Percentiles rank a stretch among this genome's conserved stretches.
These are phyloP conservation scores for Dendryphion nanum DNA, from an alignment of 2,329 filamentous ascomycete species.

Conservation along the genomic window DNA sequence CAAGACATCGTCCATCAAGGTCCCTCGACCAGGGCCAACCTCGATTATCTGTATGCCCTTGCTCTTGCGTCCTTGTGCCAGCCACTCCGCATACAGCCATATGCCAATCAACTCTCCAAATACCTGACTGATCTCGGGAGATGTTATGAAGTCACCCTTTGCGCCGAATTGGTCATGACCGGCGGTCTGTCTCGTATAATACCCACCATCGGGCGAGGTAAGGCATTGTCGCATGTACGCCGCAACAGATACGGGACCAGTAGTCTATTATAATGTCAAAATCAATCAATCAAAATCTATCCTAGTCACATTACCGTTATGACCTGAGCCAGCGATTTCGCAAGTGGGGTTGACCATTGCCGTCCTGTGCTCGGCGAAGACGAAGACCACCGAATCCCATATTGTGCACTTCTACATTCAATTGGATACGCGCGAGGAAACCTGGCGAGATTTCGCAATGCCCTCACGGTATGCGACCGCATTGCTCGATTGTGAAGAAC, in stretches of 20 bases:
- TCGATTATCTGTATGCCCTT: conserved; percentile 91
- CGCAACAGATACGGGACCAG: conserved; percentile 86
- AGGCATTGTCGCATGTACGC: conserved; percentile 99
- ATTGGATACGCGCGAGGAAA: conserved; percentile 10
- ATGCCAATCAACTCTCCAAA: conserved; percentile 93
- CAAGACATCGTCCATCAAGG: conserved; percentile 94
- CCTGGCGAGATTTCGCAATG: conserved; percentile 17
- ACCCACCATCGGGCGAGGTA: conserved; percentile 84
- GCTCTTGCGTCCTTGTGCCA: conserved; percentile 73
- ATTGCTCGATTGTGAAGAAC: background rate
- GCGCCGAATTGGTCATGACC: conserved; percentile 85
- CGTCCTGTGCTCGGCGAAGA: conserved; percentile 26
- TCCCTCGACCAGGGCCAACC: conserved; percentile 89
- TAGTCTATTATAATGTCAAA: conserved; percentile 63
- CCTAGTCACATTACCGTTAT: conserved; percentile 65
- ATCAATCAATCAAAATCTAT: too few species aligned
- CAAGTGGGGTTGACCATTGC: conserved; percentile 89
- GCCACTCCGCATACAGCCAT: conserved; percentile 97
- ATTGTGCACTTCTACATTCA: conserved; percentile 8
- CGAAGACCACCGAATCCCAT: conserved; percentile 38
- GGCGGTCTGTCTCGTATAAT: conserved; percentile 76
- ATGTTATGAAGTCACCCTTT: conserved; percentile 94
- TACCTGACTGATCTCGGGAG: conserved; percentile 93
- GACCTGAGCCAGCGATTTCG: conserved; percentile 80
- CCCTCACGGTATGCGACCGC: background rate